Base-by-base conservation (phyloP, 129 eudicot genomes). In the Tagetes erecta region DNA sequence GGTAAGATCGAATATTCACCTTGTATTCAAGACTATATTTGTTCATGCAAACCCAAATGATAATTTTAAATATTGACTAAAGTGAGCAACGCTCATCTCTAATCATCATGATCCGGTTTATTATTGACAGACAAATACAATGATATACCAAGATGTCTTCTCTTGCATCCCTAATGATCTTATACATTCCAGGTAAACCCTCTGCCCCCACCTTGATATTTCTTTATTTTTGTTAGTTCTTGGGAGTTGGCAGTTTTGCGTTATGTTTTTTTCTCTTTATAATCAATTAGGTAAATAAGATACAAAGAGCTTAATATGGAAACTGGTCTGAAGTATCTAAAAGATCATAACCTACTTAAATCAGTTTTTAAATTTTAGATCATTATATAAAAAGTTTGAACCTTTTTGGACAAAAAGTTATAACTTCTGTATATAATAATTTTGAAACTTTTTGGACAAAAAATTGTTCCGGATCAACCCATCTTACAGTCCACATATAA, bases 111-210 rank as follows among this genome's bases (percentile, higher is more conserved):
- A 34, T 37, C 51, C 42, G 50, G 40, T 75, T 62, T 74, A 14
- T 65, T n/a, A 56, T 83, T 70, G 69, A 74, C 98, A 94, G 99
- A 94, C 91, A 66, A 94, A 94, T 68, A 90, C 96, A 14, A 88
- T 82, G 97, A 94, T 94, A 73, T 94, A 91, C 84, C 97, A 91
- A 83, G 97, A 94, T 72, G 99, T 91, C 55, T 88, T 94, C 76
- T 81, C 94, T 64, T 94, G 99, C 79, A 84, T 94, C 78, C 99
- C 99, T 6, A 94, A 81, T 36, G 99, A 94, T 88, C 89, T 94
- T 35, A 91, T 91, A 70, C 96, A 94, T 67, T 91, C 99, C 80
- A 94, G 99, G 99, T 94, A 67, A 36, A 20, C 7, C 12, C 37
- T 6, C 13, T 40, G 33, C 35, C 69, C 49, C 47, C 34, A 64